Conservation (phyloP, 257 asterid genomes). For the Striga asiatica region DNA sequence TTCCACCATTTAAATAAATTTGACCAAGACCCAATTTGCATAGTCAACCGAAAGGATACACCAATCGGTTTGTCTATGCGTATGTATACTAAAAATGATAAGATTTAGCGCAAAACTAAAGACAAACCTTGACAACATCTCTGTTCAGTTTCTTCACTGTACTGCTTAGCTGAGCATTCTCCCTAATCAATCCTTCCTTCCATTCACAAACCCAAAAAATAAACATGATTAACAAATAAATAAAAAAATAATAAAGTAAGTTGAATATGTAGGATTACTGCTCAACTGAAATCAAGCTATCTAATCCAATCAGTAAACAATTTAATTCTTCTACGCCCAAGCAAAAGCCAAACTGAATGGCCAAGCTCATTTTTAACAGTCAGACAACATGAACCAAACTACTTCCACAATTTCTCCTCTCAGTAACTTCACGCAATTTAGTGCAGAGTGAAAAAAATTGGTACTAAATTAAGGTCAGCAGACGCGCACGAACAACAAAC, state of each 20-base stretch:
- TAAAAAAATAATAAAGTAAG: not conserved
- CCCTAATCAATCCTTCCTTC: conserved; percentile 32
- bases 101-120: not conserved
- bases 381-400: not conserved
- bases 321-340: not conserved
- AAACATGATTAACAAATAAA: not conserved
- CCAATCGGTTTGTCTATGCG: not conserved
- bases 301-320: too few relatives aligned
- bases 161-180: conserved; percentile 35
- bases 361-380: not conserved
- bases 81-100: too few relatives aligned
- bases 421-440: conserved; percentile 24
- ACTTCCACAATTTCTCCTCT: not conserved
- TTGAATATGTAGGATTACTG: not conserved
- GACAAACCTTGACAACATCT: conserved; percentile 39
- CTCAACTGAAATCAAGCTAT: too few relatives aligned
- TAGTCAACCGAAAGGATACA: not conserved
- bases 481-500: conserved; percentile 1
- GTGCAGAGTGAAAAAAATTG: not conserved
- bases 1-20: not conserved
- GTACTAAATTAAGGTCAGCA: not conserved
- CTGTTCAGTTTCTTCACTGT: conserved; percentile 43
- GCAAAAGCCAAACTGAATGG: not conserved
- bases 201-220: conserved; percentile 1
- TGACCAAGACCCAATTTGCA: not conserved